Evolutionary conservation across 306 rosid genomes (phyloP), one percentile per base, ranked within the genome.

Genomic region (Glycine latifolia): DNA sequence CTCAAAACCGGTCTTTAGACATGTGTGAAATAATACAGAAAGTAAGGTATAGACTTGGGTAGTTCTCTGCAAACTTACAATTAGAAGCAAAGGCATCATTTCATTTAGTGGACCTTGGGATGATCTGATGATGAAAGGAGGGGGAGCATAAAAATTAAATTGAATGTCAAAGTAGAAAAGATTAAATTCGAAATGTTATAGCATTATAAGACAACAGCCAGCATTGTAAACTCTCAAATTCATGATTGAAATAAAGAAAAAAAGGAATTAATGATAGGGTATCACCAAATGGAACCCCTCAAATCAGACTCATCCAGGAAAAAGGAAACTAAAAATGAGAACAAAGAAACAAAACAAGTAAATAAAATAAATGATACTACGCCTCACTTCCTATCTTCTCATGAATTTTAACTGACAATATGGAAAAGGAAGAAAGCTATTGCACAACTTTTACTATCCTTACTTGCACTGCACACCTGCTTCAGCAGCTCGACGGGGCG

Each of bases 401-500:
- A 43, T 70, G 77, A 82, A 26, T 70, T 50, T 26, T 58, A 58
- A 77, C 79, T 44, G 75, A 79, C 71, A 71, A 70, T 35, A 75
- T 72, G 84, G 84, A 68, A 61, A 78, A 75, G 89, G 73, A 81
- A 68, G 91, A 77, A 85, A 58, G 80, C 87, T 78, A 72, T n/a
- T 39, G 77, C 67, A 78, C 71, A 86, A 48, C 85, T 48, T 65
- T 72, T 73, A 72, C 67, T 26, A 7, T 13, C 49, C 80, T 90
- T 85, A 91, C 86, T 88, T 91, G 95, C 98, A 94, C 85, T 92
- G 95, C 76, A 94, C 97, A 72, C 91, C 98, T 7, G 95, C 95
- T 85, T 94, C 98, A 31, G 98, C 98, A 73, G 97, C 97, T 56
- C 97, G 88, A 52, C 90, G 95, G 49, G 98, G 98, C 58, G 83